These are phyloP conservation scores for Chlorella ohadii DNA, from an alignment of 139 green algal genomes.

Conservation along the genomic window DNA sequence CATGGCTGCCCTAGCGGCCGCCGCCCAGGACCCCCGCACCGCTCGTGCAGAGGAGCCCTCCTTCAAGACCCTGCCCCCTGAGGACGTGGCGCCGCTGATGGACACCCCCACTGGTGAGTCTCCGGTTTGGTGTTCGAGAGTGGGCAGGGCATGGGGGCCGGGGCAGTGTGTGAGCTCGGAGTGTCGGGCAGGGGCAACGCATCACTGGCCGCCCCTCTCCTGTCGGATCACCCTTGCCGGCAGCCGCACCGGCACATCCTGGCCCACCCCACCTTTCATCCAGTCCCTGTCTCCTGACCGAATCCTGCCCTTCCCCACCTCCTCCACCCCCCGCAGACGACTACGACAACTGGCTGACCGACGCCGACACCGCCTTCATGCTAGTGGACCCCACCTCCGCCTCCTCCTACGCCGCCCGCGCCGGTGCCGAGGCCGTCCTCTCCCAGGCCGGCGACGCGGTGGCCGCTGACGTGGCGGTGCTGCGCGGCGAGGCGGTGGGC, in stretches of 20 bases:
- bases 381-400: conserved; percentile 1
- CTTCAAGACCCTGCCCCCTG: no score
- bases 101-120: neutral
- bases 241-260: no score
- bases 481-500: neutral
- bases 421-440: neutral
- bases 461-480: neutral
- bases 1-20: conserved; percentile 5
- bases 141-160: neutral
- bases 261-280: no score
- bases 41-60: no score
- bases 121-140: no score
- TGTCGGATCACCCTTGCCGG: no score
- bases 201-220: no score
- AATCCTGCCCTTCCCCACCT: neutral
- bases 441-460: neutral
- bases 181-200: no score
- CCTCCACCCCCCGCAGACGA: conserved; percentile 12
- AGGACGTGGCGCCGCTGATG: neutral
- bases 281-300: no score
- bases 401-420: neutral
- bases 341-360: conserved; percentile 22
- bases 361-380: conserved; percentile 29
- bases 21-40: conserved; percentile 5
- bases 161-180: no score